A percentile compares a stretch with the other conserved stretches of the same genome.
phyloP scores from a whole-genome alignment of 176 grass and related monocot species.

The Stipa capillata region DNA sequence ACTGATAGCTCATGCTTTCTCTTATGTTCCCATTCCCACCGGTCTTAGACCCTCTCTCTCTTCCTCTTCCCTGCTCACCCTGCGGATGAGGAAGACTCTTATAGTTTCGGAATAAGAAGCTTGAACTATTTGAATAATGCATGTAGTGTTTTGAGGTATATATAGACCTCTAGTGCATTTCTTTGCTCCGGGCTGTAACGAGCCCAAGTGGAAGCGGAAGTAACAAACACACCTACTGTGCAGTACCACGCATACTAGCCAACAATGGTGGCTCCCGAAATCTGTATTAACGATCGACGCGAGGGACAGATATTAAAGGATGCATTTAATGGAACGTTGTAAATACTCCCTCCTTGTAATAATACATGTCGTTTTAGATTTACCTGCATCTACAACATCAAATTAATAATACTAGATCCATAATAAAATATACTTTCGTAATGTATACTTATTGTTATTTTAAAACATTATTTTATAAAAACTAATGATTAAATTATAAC shows the following conservation, averaged over 20 bases:
- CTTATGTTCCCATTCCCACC: not conserved
- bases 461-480: too few species aligned
- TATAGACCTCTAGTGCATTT: not conserved
- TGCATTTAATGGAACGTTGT: too few species aligned
- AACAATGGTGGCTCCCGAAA: too few species aligned
- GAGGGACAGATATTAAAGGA: too few species aligned
- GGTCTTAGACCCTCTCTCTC: conserved; percentile 8
- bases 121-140: not conserved
- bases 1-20: not conserved
- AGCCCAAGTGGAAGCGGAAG: not conserved
- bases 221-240: not conserved
- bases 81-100: not conserved
- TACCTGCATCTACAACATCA: too few species aligned
- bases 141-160: not conserved
- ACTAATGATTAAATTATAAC: too few species aligned
- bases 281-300: too few species aligned
- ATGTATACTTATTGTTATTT: too few species aligned
- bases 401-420: too few species aligned
- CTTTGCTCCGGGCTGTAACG: not conserved
- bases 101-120: not conserved
- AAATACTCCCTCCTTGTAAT: too few species aligned
- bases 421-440: too few species aligned
- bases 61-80: conserved; percentile 8
- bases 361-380: too few species aligned
- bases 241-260: not conserved